phyloP scores from a whole-genome alignment of 495 filamentous ascomycete genomes.

The Gamarada debralockiae region DNA sequence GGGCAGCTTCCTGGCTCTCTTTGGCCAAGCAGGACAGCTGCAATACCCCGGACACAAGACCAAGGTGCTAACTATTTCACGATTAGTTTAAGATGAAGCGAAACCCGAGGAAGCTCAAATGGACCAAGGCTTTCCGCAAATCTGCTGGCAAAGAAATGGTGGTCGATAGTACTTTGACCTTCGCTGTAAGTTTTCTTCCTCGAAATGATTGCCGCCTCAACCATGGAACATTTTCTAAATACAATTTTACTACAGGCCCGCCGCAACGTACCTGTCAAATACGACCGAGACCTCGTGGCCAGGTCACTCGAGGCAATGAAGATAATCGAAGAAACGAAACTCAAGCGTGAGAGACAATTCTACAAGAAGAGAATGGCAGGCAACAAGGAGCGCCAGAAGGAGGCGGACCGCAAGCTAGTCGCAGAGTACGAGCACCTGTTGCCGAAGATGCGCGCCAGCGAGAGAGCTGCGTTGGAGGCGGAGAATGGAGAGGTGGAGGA shows the following conservation, averaged over 20 bases:
- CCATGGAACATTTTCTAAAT: too few relatives aligned
- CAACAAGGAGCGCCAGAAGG: conserved; percentile 75
- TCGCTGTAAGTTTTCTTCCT: conserved; percentile 50
- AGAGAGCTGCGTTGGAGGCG: conserved; percentile 47
- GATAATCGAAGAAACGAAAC: conserved; percentile 81
- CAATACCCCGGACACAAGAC: too few relatives aligned
- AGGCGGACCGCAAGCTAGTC: conserved; percentile 80
- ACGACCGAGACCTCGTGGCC: conserved; percentile 85
- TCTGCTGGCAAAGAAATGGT: conserved; percentile 85
- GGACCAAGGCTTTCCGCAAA: conserved; percentile 82
- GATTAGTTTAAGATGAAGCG: conserved; percentile 92
- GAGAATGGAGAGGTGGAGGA: conserved; percentile 51
- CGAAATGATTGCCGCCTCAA: too few relatives aligned
- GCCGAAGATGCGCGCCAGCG: conserved; percentile 54
- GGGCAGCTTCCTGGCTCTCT: too few relatives aligned
- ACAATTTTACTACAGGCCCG: conserved; percentile 40
- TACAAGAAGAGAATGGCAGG: conserved; percentile 90
- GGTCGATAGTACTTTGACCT: conserved; percentile 89
- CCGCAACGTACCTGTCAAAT: conserved; percentile 91
- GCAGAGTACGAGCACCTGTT: conserved; percentile 87
- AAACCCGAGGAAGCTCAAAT: conserved; percentile 72
- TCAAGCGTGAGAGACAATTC: conserved; percentile 79
- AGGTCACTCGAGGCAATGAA: conserved; percentile 90
- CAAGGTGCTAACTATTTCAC: neutral
- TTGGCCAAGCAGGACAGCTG: too few relatives aligned